Evolutionary conservation across 2,329 filamentous ascomycete genomes (phyloP), one percentile per base, ranked within the genome.

Genomic region (Colletotrichum euphorbiae): DNA sequence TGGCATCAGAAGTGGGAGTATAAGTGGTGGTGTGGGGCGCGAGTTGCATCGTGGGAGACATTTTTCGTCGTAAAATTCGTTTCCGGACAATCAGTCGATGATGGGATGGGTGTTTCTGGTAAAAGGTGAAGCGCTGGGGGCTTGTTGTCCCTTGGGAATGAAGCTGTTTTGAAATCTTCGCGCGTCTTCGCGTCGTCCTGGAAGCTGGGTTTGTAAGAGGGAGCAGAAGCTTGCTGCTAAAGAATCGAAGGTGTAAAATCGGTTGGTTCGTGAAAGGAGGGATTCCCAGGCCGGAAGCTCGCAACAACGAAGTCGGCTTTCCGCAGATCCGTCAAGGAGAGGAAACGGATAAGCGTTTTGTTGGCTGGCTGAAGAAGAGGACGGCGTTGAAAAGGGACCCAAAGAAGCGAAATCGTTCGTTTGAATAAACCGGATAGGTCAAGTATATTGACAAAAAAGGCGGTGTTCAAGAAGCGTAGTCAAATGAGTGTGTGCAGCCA

Each of bases 401-500:
- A 70, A 70, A 71, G 62, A 69, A 65, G 62, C 62, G 56, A 62
- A 62, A 42, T 57, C 40, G 60, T 63, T 69, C 58, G 65, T 69
- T 54, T 65, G 60, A 71, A 71, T 71, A 71, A 71, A 71, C 69
- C 55, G 70, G 68, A 70, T 71, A 70, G 67, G 69, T 63, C 68
- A 67, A 71, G 58, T 67, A 63, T 68, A 56, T 69, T 66, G 66
- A 67, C 62, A 66, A 69, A 67, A 62, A 62, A 57, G 68, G 66
- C 62, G 51, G 62, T 82, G 80, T 79, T 72, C 65, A 75, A 79
- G 79, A 84, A 82, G 80, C 73, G 80, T 82, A 77, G 70, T 78
- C 70, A 83, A 86, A 87, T 79, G 82, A 85, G 79, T 77, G 84
- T 83, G 81, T 83, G 82, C 82, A 85, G 83, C 85, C 84, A 86